Evolutionary conservation across 2,329 filamentous ascomycete genomes (phyloP), one percentile per base, ranked within the genome.

Genomic region (Cytospora paraplurivora): DNA sequence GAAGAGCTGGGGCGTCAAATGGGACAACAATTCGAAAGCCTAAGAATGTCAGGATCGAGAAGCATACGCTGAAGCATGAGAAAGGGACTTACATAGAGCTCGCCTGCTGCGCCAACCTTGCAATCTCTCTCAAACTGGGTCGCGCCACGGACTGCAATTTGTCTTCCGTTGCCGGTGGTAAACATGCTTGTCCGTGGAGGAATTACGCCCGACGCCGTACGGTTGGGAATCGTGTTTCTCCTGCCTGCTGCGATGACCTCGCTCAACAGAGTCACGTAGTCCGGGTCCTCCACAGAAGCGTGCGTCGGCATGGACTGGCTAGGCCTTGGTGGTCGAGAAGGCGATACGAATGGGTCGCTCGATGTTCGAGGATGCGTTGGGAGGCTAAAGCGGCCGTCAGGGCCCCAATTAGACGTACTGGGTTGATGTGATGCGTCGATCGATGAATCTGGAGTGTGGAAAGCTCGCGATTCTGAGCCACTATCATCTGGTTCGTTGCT

Each of bases 1-100:
- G 1, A 74, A 71, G 8, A 78, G 67, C 0, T 10, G 15, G 7
- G 56, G 69, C 15, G 68, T 37, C 33, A 78, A 62, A 4, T 67
- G 62, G 8, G 68, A 71, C 4, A 82, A 71, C 1, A 78, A 60
- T 59, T 81, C 76, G 62, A 79, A 81, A 0, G 79, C 77, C 79
- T 61, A 11, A 3, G 13, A 19, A 21, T 2, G 44, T 47, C 6
- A 44, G 17, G 8, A 7, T 12, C 4, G 41, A 21, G 12, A 47
- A 2, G 19, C 27, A 15, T 32, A 8, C 41, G 59, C 4, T n/a
- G 50, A 13, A 13, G 21, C 2, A n/a, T 5, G 35, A 15, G 1
- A 17, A 21, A 4, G n/a, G 33, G 10, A 60, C 67, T 55, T 51
- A 69, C 68, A n/a, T 62, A 70, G 19, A 69, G 62, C 61, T 70